Evolutionary conservation across 2,329 filamentous ascomycete genomes (phyloP).

Genomic region (Ophiostoma sp.): DNA sequence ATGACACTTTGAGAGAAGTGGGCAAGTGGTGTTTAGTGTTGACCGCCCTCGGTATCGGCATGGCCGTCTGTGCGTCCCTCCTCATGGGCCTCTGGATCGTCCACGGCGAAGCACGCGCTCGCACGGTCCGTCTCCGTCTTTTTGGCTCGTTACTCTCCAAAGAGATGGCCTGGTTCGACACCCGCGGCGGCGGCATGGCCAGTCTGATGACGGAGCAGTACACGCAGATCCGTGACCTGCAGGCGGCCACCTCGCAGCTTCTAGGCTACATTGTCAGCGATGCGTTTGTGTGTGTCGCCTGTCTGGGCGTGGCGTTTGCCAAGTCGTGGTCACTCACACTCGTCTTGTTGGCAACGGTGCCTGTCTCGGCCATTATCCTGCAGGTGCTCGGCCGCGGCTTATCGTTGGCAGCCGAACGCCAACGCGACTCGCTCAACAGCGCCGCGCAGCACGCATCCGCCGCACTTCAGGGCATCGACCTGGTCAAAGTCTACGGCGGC

Average conservation of each 20-base stretch:
- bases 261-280: slow-evolving; percentile 70
- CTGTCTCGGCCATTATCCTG: slow-evolving; percentile 64
- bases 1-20: slow-evolving; percentile 56
- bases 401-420: slow-evolving; percentile 64
- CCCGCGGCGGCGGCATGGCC: slow-evolving; percentile 66
- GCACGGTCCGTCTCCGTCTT: slow-evolving; percentile 60
- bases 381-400: slow-evolving; percentile 61
- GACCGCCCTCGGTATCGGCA: slow-evolving; percentile 60
- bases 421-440: slow-evolving; percentile 65
- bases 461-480: slow-evolving; percentile 72
- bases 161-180: slow-evolving; percentile 81
- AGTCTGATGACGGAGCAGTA: slow-evolving; percentile 72
- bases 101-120: slow-evolving; percentile 80
- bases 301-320: slow-evolving; percentile 71
- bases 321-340: slow-evolving; percentile 84
- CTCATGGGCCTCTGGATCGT: slow-evolving; percentile 71
- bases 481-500: slow-evolving; percentile 84
- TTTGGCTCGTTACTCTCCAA: slow-evolving; percentile 70
- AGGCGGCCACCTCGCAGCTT: slow-evolving; percentile 76
- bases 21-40: slow-evolving; percentile 64
- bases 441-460: slow-evolving; percentile 72
- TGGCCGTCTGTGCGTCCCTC: slow-evolving; percentile 65
- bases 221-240: slow-evolving; percentile 80
- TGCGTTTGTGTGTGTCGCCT: slow-evolving; percentile 62
- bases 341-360: slow-evolving; percentile 71